These are phyloP conservation scores for Celoporthe dispersa DNA, from an alignment of 2,329 filamentous ascomycete genomes.

Conservation along the genomic window DNA sequence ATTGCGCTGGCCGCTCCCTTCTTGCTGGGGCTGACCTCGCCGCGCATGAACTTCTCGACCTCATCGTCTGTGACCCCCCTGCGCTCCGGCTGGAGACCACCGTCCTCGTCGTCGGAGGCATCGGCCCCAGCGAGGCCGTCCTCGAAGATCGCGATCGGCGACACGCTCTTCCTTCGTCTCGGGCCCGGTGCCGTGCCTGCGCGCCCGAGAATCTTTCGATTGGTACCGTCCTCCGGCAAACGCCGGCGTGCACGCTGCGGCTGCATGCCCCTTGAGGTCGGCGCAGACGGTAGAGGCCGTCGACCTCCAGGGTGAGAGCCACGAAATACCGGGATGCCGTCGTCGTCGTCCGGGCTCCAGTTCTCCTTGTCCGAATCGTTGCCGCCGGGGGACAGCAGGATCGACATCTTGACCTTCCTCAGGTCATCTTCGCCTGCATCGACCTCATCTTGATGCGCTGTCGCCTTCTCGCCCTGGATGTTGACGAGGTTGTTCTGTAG, in stretches of 20 bases:
- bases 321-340: constrained; percentile 43
- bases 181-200: constrained; percentile 48
- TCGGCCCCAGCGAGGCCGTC: constrained; percentile 44
- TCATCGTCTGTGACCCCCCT: constrained; percentile 57
- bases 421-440: constrained; percentile 41
- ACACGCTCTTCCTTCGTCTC: constrained; percentile 38
- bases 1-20: constrained; percentile 86
- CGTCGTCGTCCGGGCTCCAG: constrained; percentile 65
- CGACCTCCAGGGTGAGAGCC: constrained; percentile 35
- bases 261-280: constrained; percentile 15
- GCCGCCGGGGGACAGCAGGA: constrained; percentile 50
- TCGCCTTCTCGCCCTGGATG: constrained; percentile 42
- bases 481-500: constrained; percentile 52
- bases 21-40: constrained; percentile 69
- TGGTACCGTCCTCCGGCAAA: constrained; percentile 46
- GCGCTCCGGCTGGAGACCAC: constrained; percentile 16
- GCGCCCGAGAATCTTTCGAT: constrained; percentile 40
- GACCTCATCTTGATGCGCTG: constrained; percentile 38
- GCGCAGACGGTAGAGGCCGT: constrained; percentile 44
- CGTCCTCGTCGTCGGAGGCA: constrained; percentile 17
- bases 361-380: constrained; percentile 96
- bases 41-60: constrained; percentile 74
- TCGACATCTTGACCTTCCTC: constrained; percentile 48
- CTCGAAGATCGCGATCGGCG: constrained; percentile 57
- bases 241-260: constrained; percentile 47